phyloP scores from a whole-genome alignment of 2,329 filamentous ascomycete genomes.

The Sclerotinia trifoliorum region DNA sequence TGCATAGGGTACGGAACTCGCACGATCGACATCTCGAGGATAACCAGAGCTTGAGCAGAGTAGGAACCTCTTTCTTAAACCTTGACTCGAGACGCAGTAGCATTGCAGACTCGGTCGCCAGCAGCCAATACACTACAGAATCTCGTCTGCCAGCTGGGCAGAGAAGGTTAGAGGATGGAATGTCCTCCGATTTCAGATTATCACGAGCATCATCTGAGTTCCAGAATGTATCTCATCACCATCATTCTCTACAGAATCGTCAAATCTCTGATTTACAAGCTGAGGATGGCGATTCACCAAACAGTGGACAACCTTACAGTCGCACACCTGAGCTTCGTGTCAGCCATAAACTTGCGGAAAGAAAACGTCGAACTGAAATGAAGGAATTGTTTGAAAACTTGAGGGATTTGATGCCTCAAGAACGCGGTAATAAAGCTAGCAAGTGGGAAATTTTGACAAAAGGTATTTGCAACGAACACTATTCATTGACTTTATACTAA shows the following conservation, averaged over 20 bases:
- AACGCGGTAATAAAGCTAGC: constrained; percentile 78
- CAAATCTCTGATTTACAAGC: constrained; percentile 65
- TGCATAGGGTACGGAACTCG: constrained; percentile 51
- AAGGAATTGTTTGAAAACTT: constrained; percentile 82
- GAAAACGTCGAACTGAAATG: constrained; percentile 83
- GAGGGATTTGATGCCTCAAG: constrained; percentile 74
- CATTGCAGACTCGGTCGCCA: constrained; percentile 73
- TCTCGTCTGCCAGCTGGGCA: constrained; percentile 71
- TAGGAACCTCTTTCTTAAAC: constrained; percentile 41
- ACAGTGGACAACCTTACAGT: constrained; percentile 72
- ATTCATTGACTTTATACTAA: constrained; percentile 25
- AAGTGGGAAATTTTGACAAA: constrained; percentile 90
- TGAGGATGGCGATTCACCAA: constrained; percentile 53
- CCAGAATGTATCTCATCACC: constrained; percentile 51
- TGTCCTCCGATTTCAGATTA: constrained; percentile 45
- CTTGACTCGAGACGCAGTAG: constrained; percentile 69
- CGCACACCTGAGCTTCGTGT: constrained; percentile 77
- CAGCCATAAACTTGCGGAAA: constrained; percentile 81
- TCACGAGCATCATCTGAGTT: constrained; percentile 55
- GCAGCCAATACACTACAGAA: constrained; percentile 75
- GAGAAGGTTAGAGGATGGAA: constrained; percentile 66
- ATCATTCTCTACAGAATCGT: constrained; percentile 74
- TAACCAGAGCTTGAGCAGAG: constrained; percentile 35
- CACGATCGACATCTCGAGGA: constrained; percentile 50
- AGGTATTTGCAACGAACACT: constrained; percentile 51